Base-by-base conservation (phyloP, 495 filamentous ascomycete genomes). In the Clohesyomyces aquaticus region DNA sequence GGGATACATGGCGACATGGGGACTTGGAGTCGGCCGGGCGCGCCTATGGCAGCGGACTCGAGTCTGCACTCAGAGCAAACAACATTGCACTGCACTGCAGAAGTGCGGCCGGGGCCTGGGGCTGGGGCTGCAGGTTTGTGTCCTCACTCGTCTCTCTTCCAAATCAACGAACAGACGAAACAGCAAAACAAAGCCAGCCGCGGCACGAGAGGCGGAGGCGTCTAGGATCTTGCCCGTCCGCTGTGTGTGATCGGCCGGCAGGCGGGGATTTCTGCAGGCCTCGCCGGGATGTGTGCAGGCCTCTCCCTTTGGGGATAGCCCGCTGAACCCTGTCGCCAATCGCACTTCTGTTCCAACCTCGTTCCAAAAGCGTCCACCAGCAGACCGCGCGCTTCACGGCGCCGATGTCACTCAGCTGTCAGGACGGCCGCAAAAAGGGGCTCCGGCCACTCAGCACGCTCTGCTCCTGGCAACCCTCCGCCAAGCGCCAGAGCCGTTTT, bases 341-440 rank as follows among this genome's bases (percentile, higher is more conserved):
- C 59, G 54, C 25, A 29, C 18, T n/a, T 23, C 51, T 63, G 9
- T 63, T 63, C 43, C 59, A 55, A 55, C 59, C 21, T 55, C 59
- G n/a, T n/a, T n/a, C 42, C 25, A 41, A 14, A 10, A 26, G 42
- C 46, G 54, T 43, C 56, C 25, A 27, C 46, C 21, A 51, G 16
- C 45, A 29, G 19, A 18, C 27, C 27, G 25, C 61, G 49, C 53
- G 22, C 60, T 49, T 38, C 61, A 18, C 25, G 38, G n/a, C 8
- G 41, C 51, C 51, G 26, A n/a, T 63, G 60, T 63, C 52, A 63
- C 23, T 47, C 50, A 54, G 50, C 60, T 63, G 60, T 63, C 60
- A 63, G 51, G 28, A 57, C 19, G 49, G 49, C 58, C 53, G 43
- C 61, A 45, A 23, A 64, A 64, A 64, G 61, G 61, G 61, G 61